Evolutionary conservation across 1,284 basidiomycete species (phyloP).

Genomic region (Apiotrichum siamense): DNA sequence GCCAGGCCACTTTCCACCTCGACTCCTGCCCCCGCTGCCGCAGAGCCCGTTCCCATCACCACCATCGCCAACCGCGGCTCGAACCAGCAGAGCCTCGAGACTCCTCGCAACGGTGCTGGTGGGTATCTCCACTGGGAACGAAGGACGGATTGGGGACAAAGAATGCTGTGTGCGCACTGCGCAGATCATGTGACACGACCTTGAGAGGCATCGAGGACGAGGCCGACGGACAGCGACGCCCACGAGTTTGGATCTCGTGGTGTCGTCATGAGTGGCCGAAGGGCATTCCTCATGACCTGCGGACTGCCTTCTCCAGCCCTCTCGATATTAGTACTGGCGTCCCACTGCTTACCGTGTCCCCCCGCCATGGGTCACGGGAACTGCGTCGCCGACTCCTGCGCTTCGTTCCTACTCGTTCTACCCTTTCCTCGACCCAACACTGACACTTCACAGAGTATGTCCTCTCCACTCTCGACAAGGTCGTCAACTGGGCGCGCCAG

Average conservation of each 20-base stretch:
- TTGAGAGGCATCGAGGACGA: background rate
- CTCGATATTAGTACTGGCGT: too few relatives aligned
- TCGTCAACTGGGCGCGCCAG: constrained; percentile 96
- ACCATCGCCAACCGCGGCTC: constrained; percentile 63
- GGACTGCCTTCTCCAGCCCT: too few relatives aligned
- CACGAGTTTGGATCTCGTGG: too few relatives aligned
- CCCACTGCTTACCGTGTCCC: too few relatives aligned
- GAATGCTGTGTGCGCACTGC: too few relatives aligned
- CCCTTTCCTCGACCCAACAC: background rate
- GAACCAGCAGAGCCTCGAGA: constrained; percentile 78
- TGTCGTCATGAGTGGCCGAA: background rate
- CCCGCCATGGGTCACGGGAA: too few relatives aligned
- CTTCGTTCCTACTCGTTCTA: background rate
- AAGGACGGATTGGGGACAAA: too few relatives aligned
- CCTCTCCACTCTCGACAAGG: constrained; percentile 89
- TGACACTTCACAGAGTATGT: constrained; percentile 71
- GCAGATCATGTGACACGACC: too few relatives aligned
- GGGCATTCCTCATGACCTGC: too few relatives aligned
- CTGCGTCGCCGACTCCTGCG: too few relatives aligned
- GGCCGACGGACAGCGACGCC: background rate
- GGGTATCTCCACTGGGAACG: constrained; percentile 34
- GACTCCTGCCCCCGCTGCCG: constrained; percentile 32
- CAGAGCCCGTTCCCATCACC: constrained; percentile 44
- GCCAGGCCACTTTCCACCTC: constrained; percentile 31
- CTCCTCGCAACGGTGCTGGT: constrained; percentile 85